Base-by-base conservation (phyloP, 352 stramenopile species). In the Pythium rishiriense region DNA sequence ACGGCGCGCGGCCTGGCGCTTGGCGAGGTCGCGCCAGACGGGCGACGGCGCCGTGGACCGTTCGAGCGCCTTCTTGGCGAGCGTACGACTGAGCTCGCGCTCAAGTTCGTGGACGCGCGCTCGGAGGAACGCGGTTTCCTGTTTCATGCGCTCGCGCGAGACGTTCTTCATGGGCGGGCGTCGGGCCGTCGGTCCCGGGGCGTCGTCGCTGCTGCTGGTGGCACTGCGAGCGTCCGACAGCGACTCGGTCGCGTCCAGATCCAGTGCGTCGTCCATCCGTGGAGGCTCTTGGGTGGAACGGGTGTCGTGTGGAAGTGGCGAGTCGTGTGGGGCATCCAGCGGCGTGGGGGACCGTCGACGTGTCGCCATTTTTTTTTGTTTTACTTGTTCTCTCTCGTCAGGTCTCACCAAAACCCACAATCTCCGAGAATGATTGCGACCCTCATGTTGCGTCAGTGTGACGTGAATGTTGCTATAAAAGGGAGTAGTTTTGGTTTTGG, bases 141-240 rank as follows among this genome's bases (percentile, higher is more conserved):
- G 26, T 22, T 66, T 59, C 59, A 66, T 66, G 37, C 59, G 59
- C 42, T 66, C 59, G 26, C 59, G 49, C 26, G 59, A 66, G 14
- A 39, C 22, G 50, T 66, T 66, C 59, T 66, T 66, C 37, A 66
- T 53, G 37, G 59, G 59, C 58, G 22, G 9, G 14, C 33, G 37
- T n/a, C 50, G 31, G 31, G 24, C 43, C 22, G n/a, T 11, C 2
- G 25, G 9, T 12, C 33, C 10, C 39, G 26, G 15, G 52, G 22
- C 25, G 25, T 25, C 10, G 37, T 35, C 39, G 37, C 21, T 31
- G 52, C 22, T 37, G 22, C 37, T 43, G 37, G 17, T 43, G 37
- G 19, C 17, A 14, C 37, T 43, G 7, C 19, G 9, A 14, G 37
- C 19, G 11, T n/a, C 37, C 31, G 31, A 6, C 31, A 37, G 6